These are phyloP conservation scores for Linnemannia elongata DNA, from an alignment of 192 early-diverging fungal species.

Conservation along the genomic window DNA sequence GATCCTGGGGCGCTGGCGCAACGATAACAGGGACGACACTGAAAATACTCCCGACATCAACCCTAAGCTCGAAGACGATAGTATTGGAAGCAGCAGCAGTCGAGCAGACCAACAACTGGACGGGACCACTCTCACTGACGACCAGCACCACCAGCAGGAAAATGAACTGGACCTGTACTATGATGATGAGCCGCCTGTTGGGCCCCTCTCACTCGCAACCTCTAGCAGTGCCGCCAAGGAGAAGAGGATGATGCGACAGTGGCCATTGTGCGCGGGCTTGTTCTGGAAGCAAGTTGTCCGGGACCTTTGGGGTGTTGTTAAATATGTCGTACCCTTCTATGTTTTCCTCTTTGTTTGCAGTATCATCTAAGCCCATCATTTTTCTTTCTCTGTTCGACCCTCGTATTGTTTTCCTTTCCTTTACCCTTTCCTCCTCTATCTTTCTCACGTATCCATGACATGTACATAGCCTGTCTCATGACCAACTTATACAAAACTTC, in stretches of 20 bases:
- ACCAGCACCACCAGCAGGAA: not conserved
- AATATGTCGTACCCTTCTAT: constrained; percentile 37
- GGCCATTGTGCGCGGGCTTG: constrained; percentile 15
- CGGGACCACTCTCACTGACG: not conserved
- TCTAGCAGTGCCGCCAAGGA: not conserved
- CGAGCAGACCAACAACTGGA: constrained; percentile 5
- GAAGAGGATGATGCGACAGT: not conserved
- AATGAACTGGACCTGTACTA: not conserved
- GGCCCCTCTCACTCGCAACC: not conserved
- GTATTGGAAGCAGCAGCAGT: not conserved
- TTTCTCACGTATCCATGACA: too few relatives aligned
- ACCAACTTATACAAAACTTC: too few relatives aligned
- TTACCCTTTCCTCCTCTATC: too few relatives aligned
- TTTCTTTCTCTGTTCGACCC: too few relatives aligned
- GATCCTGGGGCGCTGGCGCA: constrained; percentile 21
- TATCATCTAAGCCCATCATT: constrained; percentile 12
- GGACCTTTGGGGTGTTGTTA: constrained; percentile 35
- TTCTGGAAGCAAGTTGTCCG: constrained; percentile 38
- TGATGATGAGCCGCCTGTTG: not conserved
- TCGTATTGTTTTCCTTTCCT: too few relatives aligned
- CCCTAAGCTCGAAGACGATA: not conserved
- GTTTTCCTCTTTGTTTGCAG: constrained; percentile 21
- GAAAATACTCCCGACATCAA: not conserved
- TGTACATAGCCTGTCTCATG: too few relatives aligned
- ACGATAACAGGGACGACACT: not conserved